Base-by-base conservation (phyloP, 2,329 filamentous ascomycete genomes). In the Stemphylium vesicarium region DNA sequence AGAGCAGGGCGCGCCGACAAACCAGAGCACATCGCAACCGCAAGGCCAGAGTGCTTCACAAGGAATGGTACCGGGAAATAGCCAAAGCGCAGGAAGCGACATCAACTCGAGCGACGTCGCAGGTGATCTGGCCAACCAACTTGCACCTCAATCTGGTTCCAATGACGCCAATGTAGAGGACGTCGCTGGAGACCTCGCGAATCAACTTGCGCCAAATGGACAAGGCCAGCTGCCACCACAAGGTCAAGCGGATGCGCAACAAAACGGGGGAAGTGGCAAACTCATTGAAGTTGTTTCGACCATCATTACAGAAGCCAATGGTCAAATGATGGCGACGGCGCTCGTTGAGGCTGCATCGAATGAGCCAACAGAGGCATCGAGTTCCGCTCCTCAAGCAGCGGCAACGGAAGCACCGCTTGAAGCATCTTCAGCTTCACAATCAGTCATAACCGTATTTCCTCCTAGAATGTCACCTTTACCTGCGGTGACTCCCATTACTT, bases 261-360 rank as follows among this genome's bases (percentile, higher is more conserved):
- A 29, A 29, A 29, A 29, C 26, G 26, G 26, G 8, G 26, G 44
- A 4, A 63, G 56, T 41, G 52, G 33, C 11, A 16, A 38, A 10
- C 26, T 46, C 7, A 50, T 55, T 11, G 49, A 64, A 24, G 37
- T 59, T 9, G 20, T 44, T 40, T 42, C 56, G 16, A 57, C 59
- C 4, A 43, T 53, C n/a, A 45, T 59, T 26, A 37, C 42, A 13
- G 54, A 53, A 39, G 31, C 33, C 16, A 60, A 57, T 48, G 55
- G 57, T 6, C 46, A 56, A 26, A 36, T 57, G 37, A 38, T 46
- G 6, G 26, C 48, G 26, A 57, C 50, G 16, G 42, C 53, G 15
- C 46, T 63, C 4, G 20, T 60, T 4, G 51, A 60, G 16, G 46
- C 41, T 16, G 44, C 52, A 32, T 47, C 58, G 16, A 52, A 60